Evolutionary conservation across 1,284 basidiomycete genomes (phyloP), one percentile per base, ranked within the genome.

Genomic region (Kwoniella shivajii): DNA sequence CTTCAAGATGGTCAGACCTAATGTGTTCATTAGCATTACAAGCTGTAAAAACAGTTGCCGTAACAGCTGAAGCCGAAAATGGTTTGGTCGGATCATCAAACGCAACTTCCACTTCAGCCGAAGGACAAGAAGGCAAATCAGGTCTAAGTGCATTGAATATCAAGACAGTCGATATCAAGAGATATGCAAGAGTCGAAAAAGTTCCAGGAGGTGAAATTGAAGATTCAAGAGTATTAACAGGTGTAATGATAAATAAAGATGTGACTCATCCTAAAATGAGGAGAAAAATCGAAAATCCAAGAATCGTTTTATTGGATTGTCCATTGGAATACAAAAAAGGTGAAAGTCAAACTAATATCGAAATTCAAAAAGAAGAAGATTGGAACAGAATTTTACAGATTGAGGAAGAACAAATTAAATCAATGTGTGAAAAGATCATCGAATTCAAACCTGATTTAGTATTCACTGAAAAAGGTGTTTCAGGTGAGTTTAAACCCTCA

Each of bases 311-410:
- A 45, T 82, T 99, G 54, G 95, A 99, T 79, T 99, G 94, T 79
- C 92, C 95, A 16, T 80, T 98, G 55, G 96, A 99, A 81, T 98
- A 99, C 82, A 99, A 98, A 82, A 99, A 98, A 83, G 95, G 95
- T 42, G 96, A 99, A 81, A 88, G 85, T 61, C 95, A 99, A 80
- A 99, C 96, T 61, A 97, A 98, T 78, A 99, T 99, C 81, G 95
- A 99, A 80, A 93, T 99, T 68, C 88, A 88, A 33, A 92, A 90
- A 77, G 94, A 96, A 80, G 84, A 85, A 42, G 94, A 99, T 76
- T 99, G 93, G 91, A 88, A 89, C 63, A 82, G 90, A 54, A 88
- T 93, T 33, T 87, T 97, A 76, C 87, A 92, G 76, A 92, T 98
- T 63, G 95, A 99, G 80, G 95, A 99, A 80, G 91, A 98, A 78